Base-by-base conservation (phyloP, 257 asterid species). In the Plantago ovata region DNA sequence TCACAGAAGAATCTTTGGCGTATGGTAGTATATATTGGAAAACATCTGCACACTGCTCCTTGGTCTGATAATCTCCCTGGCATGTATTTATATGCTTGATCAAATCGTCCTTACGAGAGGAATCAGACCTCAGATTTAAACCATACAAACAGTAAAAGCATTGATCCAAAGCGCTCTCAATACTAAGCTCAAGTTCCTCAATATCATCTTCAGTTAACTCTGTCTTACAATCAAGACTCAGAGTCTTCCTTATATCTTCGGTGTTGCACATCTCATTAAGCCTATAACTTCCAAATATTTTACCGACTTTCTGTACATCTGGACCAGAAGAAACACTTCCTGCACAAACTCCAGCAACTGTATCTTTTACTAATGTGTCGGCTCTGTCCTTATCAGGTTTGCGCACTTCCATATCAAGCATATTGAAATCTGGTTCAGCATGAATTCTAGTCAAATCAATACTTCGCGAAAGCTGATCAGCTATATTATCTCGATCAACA, bases 31-130 rank as follows among this genome's bases (percentile, higher is more conserved):
- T 75, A 71, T 92, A 86, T 66, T 76, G 95, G 63, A 92, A 88
- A 71, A 92, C 98, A 68, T 88, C 97, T 66, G 95, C 95, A 71
- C 98, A 92, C 66, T 92, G 98, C 73, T 92, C 97, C 82, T 92
- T 92, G 15, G 95, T 92, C 80, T 92, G 97, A 72, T 92, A 92
- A 72, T 92, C 95, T 68, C 95, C 96, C 42, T 85, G 93, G 80
- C 97, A 84, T 43, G 95, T 92, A 68, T 88, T 84, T 76, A 82
- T 88, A 79, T 92, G 98, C 62, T 71, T 72, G 69, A 82, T 88
- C 68, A 92, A 65, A 71, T 92, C 98, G 67, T 88, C 97, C 65
- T 92, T 90, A 57, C 78, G 82, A 71, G 95, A 88, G 67, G 98
- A 81, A 70, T 92, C 97, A 58, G 87, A 81, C 78, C 97, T 79